Base-by-base conservation (phyloP, 306 rosid species). In the Oemleria cerasiformis region DNA sequence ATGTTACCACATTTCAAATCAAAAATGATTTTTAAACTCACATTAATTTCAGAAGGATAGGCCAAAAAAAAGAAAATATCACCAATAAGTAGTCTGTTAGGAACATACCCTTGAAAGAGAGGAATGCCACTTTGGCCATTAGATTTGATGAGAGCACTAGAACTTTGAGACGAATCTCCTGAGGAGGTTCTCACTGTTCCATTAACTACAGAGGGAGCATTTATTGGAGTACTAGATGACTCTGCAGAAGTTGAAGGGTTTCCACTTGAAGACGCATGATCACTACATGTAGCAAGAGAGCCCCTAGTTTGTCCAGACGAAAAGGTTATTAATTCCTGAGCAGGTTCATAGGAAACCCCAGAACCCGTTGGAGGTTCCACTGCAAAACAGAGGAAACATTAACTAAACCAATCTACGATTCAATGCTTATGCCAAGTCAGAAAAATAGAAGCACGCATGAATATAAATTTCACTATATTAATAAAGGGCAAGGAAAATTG, bases 41-140 rank as follows among this genome's bases (percentile, higher is more conserved):
- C 30, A 73, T 13, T 50, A 25, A 40, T 56, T 77, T 55, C 11
- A 68, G 48, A 60, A 64, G 59, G 59, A 59, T 25, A 4, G 63
- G 45, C 47, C 51, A 41, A 68, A 15, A 79, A 56, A 67, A 25
- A 75, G 36, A 30, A 30, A 3, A 30, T 1, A 30, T 53, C 8
- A 70, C 39, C n/a, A 39, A 63, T 71, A 73, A 53, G 34, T n/a
- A 66, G 76, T 68, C 57, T 80, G 68, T 51, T 74, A 38, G 80
- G 55, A 71, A 72, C 70, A 48, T 91, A 95, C 99, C 99, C 75
- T 85, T 84, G 92, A 81, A 95, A 91, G 9, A 95, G 78, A 73
- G 97, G 84, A 79, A 91, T 79, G 79, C 96, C 86, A 73, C 73
- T 81, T 79, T 67, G 86, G 42, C 86, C 83, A 20, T 79, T 85